Percentiles rank a stretch among this genome's conserved stretches.
phyloP scores from a whole-genome alignment of 108 stramenopile genomes.

The Nitzschia palea region DNA sequence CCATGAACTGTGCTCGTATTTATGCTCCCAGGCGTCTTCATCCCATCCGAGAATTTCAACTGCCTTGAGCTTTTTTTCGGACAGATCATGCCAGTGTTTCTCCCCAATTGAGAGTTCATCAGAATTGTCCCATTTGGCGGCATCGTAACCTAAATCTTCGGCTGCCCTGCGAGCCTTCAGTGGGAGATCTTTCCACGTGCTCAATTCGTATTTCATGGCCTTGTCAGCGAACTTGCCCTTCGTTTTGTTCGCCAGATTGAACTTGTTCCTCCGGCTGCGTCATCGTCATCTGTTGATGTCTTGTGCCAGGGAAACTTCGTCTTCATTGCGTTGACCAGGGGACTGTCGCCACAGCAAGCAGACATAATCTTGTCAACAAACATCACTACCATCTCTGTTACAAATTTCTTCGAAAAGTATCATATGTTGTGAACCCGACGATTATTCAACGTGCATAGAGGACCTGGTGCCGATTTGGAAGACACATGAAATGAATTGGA shows the following conservation, averaged over 20 bases:
- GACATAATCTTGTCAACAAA: constrained; percentile 12
- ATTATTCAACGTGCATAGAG: no score
- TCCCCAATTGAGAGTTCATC: constrained; percentile 29
- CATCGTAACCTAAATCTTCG: constrained; percentile 45
- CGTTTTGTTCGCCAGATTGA: constrained; percentile 6
- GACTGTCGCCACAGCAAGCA: constrained; percentile 8
- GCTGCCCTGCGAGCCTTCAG: constrained; percentile 43
- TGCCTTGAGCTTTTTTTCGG: constrained; percentile 42
- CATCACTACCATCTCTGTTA: constrained; percentile 10
- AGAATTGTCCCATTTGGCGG: constrained; percentile 46
- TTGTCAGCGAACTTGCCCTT: constrained; percentile 41
- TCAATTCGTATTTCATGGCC: constrained; percentile 58
- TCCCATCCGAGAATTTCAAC: constrained; percentile 58
- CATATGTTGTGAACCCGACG: neutral
- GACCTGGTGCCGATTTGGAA: no score
- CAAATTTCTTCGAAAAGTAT: neutral
- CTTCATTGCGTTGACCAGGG: neutral
- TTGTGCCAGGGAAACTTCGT: neutral
- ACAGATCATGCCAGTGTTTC: constrained; percentile 53
- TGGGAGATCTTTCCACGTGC: constrained; percentile 46
- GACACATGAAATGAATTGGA: no score
- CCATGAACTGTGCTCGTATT: constrained; percentile 51
- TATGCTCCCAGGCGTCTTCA: constrained; percentile 49
- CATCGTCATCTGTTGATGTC: neutral
- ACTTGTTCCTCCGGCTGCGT: neutral